Conservation (phyloP, 2,329 filamentous ascomycete species). For the Curvularia sp. region DNA sequence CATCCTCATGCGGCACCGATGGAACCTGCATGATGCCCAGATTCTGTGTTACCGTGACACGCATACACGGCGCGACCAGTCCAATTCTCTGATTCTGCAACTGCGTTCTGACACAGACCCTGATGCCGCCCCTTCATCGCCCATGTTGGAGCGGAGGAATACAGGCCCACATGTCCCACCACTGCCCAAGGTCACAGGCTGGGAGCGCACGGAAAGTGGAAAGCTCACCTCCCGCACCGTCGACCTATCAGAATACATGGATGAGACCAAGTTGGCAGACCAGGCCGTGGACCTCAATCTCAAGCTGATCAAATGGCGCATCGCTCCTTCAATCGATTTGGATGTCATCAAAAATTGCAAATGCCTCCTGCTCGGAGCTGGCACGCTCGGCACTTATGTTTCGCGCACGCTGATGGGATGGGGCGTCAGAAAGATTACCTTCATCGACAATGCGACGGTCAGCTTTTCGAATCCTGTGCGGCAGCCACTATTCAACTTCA, state of each 20-base stretch:
- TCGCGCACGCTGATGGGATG: constrained; percentile 91
- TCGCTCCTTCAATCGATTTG: constrained; percentile 85
- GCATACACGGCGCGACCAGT: constrained; percentile 76
- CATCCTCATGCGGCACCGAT: constrained; percentile 82
- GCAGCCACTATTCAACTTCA: constrained; percentile 89
- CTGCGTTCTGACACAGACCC: constrained; percentile 33
- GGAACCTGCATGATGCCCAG: constrained; percentile 76
- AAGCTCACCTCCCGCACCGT: constrained; percentile 81
- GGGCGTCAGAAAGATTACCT: constrained; percentile 94
- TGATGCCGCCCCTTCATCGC: constrained; percentile 13
- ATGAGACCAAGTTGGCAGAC: constrained; percentile 84
- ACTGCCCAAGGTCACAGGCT: constrained; percentile 92
- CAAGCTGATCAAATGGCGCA: constrained; percentile 98
- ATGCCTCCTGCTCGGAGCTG: constrained; percentile 88
- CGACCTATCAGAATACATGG: constrained; percentile 91
- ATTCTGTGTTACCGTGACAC: constrained; percentile 91
- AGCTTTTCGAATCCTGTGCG: constrained; percentile 97
- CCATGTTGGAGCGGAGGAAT: constrained; percentile 20
- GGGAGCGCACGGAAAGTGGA: constrained; percentile 82
- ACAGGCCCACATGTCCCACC: constrained; percentile 48
- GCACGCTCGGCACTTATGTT: constrained; percentile 92
- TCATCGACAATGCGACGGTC: constrained; percentile 90
- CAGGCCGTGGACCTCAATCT: constrained; percentile 95
- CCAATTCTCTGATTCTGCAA: constrained; percentile 78
- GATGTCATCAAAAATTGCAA: constrained; percentile 88